phyloP scores from a whole-genome alignment of 2,329 filamentous ascomycete genomes.

The Clonostachys sp. region DNA sequence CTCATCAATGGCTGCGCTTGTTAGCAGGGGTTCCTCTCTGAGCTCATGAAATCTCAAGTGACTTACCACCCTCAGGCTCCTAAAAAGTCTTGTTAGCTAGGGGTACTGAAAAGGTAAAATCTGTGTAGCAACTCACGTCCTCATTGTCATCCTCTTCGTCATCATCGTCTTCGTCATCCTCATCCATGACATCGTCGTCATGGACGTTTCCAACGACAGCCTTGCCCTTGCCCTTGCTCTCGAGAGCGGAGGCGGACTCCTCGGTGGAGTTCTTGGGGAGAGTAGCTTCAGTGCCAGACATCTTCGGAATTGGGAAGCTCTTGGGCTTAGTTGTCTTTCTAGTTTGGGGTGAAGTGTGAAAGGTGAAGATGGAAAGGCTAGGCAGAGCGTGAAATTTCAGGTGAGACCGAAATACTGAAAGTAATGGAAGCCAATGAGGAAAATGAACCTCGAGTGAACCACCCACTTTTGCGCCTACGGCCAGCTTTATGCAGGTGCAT shows the following conservation, averaged over 20 bases:
- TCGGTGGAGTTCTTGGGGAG: conserved; percentile 36
- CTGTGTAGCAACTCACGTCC: conserved; percentile 4
- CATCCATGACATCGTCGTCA: conserved; percentile 65
- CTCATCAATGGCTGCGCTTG: conserved; percentile 51
- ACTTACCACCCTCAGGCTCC: neutral
- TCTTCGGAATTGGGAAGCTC: conserved; percentile 13
- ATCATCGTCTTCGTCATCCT: conserved; percentile 72
- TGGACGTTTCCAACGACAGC: conserved; percentile 42
- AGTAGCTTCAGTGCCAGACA: conserved; percentile 47
- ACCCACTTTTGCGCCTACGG: too few species aligned
- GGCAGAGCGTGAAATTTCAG: neutral
- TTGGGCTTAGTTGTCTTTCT: neutral
- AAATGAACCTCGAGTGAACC: too few species aligned
- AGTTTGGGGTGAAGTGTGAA: neutral
- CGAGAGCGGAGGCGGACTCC: conserved; percentile 28
- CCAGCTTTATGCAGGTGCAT: conserved; percentile 1
- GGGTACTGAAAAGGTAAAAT: neutral
- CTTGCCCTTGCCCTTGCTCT: conserved; percentile 88
- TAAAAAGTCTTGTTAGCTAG: neutral
- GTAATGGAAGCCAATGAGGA: too few species aligned
- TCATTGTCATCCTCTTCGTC: conserved; percentile 50
- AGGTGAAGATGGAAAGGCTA: neutral
- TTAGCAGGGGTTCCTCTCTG: conserved; percentile 1
- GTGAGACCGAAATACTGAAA: too few species aligned
- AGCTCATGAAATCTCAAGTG: too few species aligned